These are phyloP conservation scores for Gynandropsis gynandra DNA, from an alignment of 345 rosid species.

Conservation along the genomic window DNA sequence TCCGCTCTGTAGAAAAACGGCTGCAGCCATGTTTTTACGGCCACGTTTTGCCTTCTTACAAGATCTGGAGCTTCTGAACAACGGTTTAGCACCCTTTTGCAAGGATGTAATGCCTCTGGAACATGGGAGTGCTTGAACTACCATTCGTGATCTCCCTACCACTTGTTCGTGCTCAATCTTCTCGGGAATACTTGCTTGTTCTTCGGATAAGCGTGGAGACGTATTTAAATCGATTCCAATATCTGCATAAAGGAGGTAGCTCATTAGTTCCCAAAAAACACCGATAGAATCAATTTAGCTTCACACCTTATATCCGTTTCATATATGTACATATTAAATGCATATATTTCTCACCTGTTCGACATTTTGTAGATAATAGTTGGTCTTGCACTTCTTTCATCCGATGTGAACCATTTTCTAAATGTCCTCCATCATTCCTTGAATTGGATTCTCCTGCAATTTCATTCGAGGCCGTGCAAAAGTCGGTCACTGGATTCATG, in stretches of 20 bases:
- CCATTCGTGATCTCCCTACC: background rate
- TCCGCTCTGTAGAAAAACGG: too few species aligned
- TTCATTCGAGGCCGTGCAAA: constrained; percentile 2
- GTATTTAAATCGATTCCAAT: constrained; percentile 22
- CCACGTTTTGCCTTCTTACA: constrained; percentile 20
- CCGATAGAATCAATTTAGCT: constrained; percentile 5
- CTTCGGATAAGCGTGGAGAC: constrained; percentile 20
- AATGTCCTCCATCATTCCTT: constrained; percentile 15
- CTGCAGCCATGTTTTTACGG: constrained; percentile 4
- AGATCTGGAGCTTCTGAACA: constrained; percentile 10
- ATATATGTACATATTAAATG: background rate
- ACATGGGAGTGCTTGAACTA: constrained; percentile 22
- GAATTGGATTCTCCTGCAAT: constrained; percentile 8
- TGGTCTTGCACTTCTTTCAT: constrained; percentile 16
- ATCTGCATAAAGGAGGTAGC: constrained; percentile 14
- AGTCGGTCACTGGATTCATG: constrained; percentile 17
- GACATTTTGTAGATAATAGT: constrained; percentile 10
- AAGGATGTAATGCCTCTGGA: constrained; percentile 10
- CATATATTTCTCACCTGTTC: constrained; percentile 12
- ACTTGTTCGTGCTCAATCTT: constrained; percentile 13
- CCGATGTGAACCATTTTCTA: background rate
- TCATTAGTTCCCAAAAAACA: background rate
- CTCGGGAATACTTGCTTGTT: background rate
- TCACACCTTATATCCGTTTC: background rate
- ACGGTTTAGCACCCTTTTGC: constrained; percentile 14